phyloP scores from a whole-genome alignment of 352 stramenopile genomes.

The Phytophthora agathidicida region DNA sequence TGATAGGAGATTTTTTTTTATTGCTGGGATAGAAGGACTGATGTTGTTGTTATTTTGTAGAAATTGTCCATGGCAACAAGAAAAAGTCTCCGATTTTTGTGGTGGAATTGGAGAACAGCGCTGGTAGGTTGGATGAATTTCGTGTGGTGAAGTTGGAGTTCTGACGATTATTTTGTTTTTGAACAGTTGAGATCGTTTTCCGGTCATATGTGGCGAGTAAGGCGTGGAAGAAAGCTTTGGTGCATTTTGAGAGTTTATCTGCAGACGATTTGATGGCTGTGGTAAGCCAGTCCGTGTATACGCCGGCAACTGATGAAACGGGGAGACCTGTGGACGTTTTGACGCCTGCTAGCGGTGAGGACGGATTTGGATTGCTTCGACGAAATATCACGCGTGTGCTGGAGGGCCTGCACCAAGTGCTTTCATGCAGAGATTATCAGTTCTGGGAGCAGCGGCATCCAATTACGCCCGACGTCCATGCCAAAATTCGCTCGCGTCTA shows the following conservation, averaged over 20 bases:
- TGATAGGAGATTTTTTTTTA: constrained; percentile 5
- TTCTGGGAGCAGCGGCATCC: constrained; percentile 87
- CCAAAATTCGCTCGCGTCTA: constrained; percentile 61
- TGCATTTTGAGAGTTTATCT: constrained; percentile 70
- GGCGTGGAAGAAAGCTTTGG: constrained; percentile 83
- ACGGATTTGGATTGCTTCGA: constrained; percentile 83
- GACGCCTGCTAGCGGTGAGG: constrained; percentile 59
- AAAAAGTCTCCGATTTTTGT: constrained; percentile 84
- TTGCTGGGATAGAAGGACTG: neutral
- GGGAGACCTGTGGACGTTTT: constrained; percentile 45
- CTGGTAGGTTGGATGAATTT: constrained; percentile 37
- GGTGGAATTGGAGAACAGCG: constrained; percentile 60
- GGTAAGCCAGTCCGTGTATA: constrained; percentile 31
- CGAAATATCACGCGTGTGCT: constrained; percentile 74
- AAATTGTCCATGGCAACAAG: constrained; percentile 79
- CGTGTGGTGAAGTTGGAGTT: neutral
- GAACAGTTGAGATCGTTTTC: constrained; percentile 66
- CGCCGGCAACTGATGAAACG: constrained; percentile 20
- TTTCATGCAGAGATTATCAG: constrained; percentile 75
- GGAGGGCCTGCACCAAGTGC: constrained; percentile 70
- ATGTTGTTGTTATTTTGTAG: constrained; percentile 29
- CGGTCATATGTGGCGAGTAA: constrained; percentile 79
- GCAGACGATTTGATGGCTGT: constrained; percentile 49
- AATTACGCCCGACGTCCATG: constrained; percentile 61
- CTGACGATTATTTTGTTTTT: constrained; percentile 3